These are phyloP conservation scores for Nicotiana tomentosiformis DNA, from an alignment of 257 asterid species.

Conservation along the genomic window DNA sequence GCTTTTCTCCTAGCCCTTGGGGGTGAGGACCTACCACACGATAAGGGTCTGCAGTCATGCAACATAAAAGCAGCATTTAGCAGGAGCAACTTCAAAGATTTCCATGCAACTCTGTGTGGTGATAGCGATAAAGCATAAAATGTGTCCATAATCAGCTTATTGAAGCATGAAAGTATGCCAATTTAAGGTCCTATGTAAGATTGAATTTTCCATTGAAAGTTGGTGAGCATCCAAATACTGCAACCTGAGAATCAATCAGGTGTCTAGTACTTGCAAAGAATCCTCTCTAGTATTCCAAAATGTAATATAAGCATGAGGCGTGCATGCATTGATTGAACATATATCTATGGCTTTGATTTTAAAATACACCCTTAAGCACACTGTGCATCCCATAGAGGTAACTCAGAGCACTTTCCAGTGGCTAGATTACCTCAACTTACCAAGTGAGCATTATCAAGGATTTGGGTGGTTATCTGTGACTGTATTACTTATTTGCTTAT, in stretches of 20 bases:
- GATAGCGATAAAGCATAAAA: constrained; percentile 9
- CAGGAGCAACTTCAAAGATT: constrained; percentile 11
- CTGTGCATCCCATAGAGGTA: not conserved
- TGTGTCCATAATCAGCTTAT: not conserved
- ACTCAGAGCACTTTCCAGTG: not conserved
- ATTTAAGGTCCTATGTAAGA: too few relatives aligned
- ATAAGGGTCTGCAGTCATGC: constrained; percentile 44
- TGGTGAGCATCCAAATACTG: not conserved
- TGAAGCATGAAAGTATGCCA: not conserved
- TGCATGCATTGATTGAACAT: not conserved
- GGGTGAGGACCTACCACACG: constrained; percentile 39
- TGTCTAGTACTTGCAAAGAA: not conserved
- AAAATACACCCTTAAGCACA: not conserved
- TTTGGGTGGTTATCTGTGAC: not conserved
- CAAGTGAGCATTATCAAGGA: not conserved
- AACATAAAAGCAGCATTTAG: constrained; percentile 19
- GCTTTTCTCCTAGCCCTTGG: constrained; percentile 31
- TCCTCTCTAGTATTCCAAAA: not conserved
- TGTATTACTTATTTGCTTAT: not conserved
- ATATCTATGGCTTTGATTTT: not conserved
- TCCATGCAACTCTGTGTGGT: constrained; percentile 3
- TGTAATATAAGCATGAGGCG: not conserved
- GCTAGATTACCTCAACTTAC: not conserved
- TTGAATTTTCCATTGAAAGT: not conserved
- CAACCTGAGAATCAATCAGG: not conserved